Conservation (phyloP, 1,139 yeast genomes). For the Suhomyces atakaporum region DNA sequence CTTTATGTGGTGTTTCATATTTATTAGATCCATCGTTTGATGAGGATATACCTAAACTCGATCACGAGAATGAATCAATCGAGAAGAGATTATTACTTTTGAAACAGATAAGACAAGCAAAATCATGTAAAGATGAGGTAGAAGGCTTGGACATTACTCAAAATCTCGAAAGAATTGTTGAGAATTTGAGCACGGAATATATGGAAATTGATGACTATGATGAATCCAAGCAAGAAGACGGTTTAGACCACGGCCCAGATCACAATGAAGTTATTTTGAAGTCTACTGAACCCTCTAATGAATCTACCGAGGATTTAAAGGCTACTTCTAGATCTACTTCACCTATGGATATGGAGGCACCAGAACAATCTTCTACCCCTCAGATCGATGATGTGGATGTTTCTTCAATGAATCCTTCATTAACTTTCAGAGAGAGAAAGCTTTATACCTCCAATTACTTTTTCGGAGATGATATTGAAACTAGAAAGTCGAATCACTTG, state of each 20-base stretch:
- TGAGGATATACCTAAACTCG: slow-evolving; percentile 45
- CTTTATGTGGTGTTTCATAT: slow-evolving; percentile 73
- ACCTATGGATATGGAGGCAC: slow-evolving; percentile 5
- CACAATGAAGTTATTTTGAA: background rate
- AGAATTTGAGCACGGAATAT: slow-evolving; percentile 31
- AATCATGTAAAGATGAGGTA: slow-evolving; percentile 23
- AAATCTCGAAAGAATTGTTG: slow-evolving; percentile 41
- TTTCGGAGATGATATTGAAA: slow-evolving; percentile 53
- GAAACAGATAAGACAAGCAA: slow-evolving; percentile 33
- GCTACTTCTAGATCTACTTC: slow-evolving; percentile 3
- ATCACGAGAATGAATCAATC: slow-evolving; percentile 36
- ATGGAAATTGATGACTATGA: slow-evolving; percentile 21
- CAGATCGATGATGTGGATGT: slow-evolving; percentile 45
- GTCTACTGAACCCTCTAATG: background rate
- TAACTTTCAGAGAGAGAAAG: slow-evolving; percentile 61
- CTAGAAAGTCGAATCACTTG: slow-evolving; percentile 50
- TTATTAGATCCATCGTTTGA: slow-evolving; percentile 70
- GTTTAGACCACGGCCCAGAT: slow-evolving; percentile 2
- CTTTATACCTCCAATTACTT: slow-evolving; percentile 59
- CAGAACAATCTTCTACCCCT: slow-evolving; percentile 29
- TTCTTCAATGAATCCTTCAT: slow-evolving; percentile 45
- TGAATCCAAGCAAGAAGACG: slow-evolving; percentile 10
- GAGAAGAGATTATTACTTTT: slow-evolving; percentile 37
- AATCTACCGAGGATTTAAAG: slow-evolving; percentile 1
- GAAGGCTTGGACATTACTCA: slow-evolving; percentile 37